Conservation (phyloP, 257 asterid species). For the Ehretia macrophylla region DNA sequence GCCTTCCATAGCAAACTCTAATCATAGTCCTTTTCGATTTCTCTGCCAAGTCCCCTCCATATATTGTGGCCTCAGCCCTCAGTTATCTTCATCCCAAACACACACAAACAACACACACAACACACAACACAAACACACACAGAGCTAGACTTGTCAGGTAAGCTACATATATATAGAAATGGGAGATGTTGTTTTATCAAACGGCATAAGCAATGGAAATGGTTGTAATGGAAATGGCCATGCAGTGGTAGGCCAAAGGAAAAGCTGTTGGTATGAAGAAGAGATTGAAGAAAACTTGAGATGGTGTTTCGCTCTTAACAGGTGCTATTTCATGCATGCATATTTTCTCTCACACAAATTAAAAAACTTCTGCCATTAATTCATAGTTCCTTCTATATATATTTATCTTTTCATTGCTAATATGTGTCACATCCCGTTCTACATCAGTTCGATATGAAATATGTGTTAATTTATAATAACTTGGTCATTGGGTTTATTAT, state of each 20-base stretch:
- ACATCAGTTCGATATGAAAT: too few relatives aligned
- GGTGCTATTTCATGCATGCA: conserved; percentile 30
- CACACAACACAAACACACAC: too few relatives aligned
- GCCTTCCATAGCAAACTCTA: too few relatives aligned
- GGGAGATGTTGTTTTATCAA: conserved; percentile 73
- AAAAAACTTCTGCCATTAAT: not conserved
- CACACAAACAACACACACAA: not conserved
- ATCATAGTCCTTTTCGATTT: conserved; percentile 21
- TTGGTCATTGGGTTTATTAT: too few relatives aligned
- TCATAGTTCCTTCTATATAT: not conserved
- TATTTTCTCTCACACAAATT: not conserved
- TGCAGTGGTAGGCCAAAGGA: conserved; percentile 49
- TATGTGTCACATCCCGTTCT: too few relatives aligned
- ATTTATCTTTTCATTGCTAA: not conserved
- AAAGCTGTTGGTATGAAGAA: conserved; percentile 98
- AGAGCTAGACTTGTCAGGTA: too few relatives aligned
- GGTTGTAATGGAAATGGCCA: conserved; percentile 38
- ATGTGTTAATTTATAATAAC: too few relatives aligned
- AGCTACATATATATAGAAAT: conserved; percentile 19
- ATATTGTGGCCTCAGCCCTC: conserved; percentile 25
- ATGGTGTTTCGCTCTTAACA: conserved; percentile 97
- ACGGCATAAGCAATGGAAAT: conserved; percentile 29
- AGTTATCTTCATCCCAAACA: conserved; percentile 22
- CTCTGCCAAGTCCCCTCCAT: conserved; percentile 20
- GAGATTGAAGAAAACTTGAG: conserved; percentile 89